Base-by-base conservation (phyloP, 2,329 filamentous ascomycete species). In the Eutypella sp. region DNA sequence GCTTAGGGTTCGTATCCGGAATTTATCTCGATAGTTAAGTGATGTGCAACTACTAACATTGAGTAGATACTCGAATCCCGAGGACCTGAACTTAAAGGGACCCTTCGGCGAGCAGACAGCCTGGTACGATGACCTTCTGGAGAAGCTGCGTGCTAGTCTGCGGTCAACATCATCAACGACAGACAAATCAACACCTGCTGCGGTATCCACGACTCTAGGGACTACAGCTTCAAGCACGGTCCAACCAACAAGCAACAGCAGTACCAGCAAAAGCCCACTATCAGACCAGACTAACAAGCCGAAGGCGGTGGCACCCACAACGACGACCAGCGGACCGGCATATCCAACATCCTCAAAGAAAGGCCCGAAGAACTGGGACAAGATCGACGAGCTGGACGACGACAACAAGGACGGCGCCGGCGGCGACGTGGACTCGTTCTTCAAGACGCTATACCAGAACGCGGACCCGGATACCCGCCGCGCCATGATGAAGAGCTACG, bases 401-500 rank as follows among this genome's bases (percentile, higher is more conserved):
- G 75, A 78, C 1, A 74, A 81, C 1, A 82, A 81, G 9, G 75
- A 78, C 0, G 75, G 79, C 0, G 69, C 77, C 11, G 75, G 78
- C 49, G 77, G 75, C 2, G 80, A 85, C 23, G 82, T 90, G 8
- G 86, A 95, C 57, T 63, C 67, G 10, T 97, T 96, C 70, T 99
- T 99, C 75, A 93, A 95, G 74, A 84, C 86, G 59, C 73, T 99
- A 2, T 97, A 92, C 69, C 82, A 85, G 51, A 75, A 73, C 29
- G 83, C 89, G 0, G 82, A 85, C 41, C 81, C 84, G 0, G 92
- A 99, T 57, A 88, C 89, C 47, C 82, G 83, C 61, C 82, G 90
- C 2, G 93, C 93, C 8, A 99, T 99, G 93, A 89, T 95, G 82
- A 99, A 99, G 79, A 95, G 89, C 62, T 97, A 89, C 60, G 76